Conservation (phyloP, 1,139 yeast genomes). For the Spathaspora sp. region DNA sequence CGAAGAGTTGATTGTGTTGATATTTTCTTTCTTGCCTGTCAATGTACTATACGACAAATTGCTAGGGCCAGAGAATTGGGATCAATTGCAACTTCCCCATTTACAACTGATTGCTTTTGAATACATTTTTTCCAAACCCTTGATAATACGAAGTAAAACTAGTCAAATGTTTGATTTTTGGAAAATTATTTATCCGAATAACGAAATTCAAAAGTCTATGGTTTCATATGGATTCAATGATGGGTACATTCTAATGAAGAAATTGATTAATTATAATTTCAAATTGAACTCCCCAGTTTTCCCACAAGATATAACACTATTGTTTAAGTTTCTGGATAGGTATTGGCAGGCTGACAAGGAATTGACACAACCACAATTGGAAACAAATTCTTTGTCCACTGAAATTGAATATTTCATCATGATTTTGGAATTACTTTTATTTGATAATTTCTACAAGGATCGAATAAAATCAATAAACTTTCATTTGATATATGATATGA, state of each 20-base stretch:
- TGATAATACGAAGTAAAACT: background rate
- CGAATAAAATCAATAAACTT: conserved; percentile 12
- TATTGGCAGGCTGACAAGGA: background rate
- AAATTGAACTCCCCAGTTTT: conserved; percentile 9
- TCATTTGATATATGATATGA: conserved; percentile 17
- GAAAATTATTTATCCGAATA: background rate
- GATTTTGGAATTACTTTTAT: conserved; percentile 19
- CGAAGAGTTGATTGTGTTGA: conserved; percentile 4
- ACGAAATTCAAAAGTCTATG: background rate
- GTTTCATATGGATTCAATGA: background rate
- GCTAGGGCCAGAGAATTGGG: background rate
- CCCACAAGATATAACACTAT: conserved; percentile 17
- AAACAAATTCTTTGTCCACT: background rate
- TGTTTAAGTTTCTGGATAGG: conserved; percentile 8
- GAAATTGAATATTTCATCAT: conserved; percentile 15
- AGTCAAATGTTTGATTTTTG: conserved; percentile 4
- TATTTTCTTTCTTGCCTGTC: conserved; percentile 7
- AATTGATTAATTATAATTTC: conserved; percentile 5
- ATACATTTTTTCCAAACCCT: background rate
- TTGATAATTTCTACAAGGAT: conserved; percentile 17
- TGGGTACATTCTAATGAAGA: conserved; percentile 7
- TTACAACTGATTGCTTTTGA: conserved; percentile 6
- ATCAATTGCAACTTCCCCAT: background rate
- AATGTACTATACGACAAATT: conserved; percentile 2
- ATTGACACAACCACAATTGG: background rate